Base-by-base conservation (phyloP, 2,329 filamentous ascomycete species). In the Verticillium nonalfalfae region DNA sequence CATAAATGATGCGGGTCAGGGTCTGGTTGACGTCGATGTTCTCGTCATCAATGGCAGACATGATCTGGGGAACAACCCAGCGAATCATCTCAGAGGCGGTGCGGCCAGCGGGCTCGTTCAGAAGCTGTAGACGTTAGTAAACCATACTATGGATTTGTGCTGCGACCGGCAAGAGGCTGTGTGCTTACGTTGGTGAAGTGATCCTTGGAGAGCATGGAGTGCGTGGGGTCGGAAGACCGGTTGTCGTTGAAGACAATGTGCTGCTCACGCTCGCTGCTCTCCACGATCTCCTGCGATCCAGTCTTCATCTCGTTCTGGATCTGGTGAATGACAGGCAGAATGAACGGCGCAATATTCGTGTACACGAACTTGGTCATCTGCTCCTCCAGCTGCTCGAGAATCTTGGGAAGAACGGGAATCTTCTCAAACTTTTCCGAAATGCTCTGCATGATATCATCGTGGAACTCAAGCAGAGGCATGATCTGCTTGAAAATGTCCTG, bases 151-250 rank as follows among this genome's bases (percentile, higher is more conserved):
- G 9, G 38, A 18, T 11, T 45, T n/a, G 15, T 7, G 45, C 9
- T 10, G n/a, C 13, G 18, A 9, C 10, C 9, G 21, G 45, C 45
- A n/a, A 4, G 10, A 35, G 26, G 5, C 26, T 26, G 26, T 26
- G 26, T 26, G 68, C 81, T 75, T 73, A 89, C 81, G 71, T 96
- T 96, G 65, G 89, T 90, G 74, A 97, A 97, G 76, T 97, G 93
- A 70, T 97, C 93, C 78, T 97, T 97, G 62, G 92, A 93, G 59
- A 97, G 80, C 93, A 97, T 97, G 21, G 91, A 96, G 78, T 97
- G 93, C 1, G 93, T 97, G 0, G 93, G 94, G 70, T 97, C 89
- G 21, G 86, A 87, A 65, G 79, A 90, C 59, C 83, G 65, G 70
- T 96, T 89, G 66, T 97, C 88, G 55, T 90, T 77, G 75, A 97